Conservation (phyloP, 2,329 filamentous ascomycete species). For the Aspergillus tubingensis region DNA sequence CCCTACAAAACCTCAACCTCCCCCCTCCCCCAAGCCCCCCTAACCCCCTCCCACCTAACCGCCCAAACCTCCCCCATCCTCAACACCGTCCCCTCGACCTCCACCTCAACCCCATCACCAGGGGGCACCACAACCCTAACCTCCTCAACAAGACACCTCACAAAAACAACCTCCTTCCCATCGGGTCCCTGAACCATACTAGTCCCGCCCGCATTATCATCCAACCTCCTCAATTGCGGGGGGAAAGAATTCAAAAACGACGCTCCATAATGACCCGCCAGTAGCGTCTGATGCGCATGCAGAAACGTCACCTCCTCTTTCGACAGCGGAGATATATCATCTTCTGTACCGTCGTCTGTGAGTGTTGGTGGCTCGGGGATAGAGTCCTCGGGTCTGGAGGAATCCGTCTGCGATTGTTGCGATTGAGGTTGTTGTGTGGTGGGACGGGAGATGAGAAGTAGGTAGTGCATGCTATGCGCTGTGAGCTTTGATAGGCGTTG, state of each 20-base stretch:
- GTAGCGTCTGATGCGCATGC: slow-evolving; percentile 77
- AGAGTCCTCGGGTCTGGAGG: slow-evolving; percentile 33
- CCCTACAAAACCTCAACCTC: slow-evolving; percentile 41
- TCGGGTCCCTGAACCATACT: slow-evolving; percentile 93
- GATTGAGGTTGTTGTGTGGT: neutral
- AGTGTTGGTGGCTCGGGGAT: slow-evolving; percentile 29
- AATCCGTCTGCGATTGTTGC: slow-evolving; percentile 22
- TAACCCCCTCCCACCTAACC: slow-evolving; percentile 74
- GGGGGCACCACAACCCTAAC: slow-evolving; percentile 45
- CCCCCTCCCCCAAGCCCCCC: slow-evolving; percentile 48
- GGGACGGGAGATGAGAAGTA: slow-evolving; percentile 30
- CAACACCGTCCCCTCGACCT: slow-evolving; percentile 42
- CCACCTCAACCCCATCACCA: slow-evolving; percentile 31
- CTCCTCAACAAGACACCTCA: slow-evolving; percentile 58
- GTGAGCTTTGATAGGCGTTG: slow-evolving; percentile 77
- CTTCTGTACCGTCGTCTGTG: neutral
- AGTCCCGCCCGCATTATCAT: slow-evolving; percentile 85
- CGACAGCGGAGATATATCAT: slow-evolving; percentile 65
- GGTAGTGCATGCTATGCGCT: slow-evolving; percentile 53
- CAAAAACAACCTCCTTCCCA: slow-evolving; percentile 79
- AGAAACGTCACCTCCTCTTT: slow-evolving; percentile 78
- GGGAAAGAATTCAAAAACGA: slow-evolving; percentile 87
- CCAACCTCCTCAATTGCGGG: slow-evolving; percentile 73
- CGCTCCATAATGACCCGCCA: slow-evolving; percentile 80
- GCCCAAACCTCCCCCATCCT: slow-evolving; percentile 66